Conservation (phyloP, 805 yeast species). For the Starmerella sp. region DNA sequence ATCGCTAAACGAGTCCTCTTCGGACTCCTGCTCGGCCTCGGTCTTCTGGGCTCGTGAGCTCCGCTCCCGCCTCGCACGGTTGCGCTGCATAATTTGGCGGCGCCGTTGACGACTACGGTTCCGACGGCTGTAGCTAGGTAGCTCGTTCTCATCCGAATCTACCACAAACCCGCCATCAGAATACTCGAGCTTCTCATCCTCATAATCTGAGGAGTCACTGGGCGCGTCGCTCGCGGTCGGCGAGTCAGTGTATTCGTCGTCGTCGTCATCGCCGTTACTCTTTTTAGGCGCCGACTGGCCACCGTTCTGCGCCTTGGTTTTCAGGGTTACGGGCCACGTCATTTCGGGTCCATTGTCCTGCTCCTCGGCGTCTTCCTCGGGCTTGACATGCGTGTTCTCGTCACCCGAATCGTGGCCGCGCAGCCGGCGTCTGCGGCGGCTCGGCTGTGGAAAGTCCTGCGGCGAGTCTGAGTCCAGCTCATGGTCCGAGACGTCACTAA, state of each 20-base stretch:
- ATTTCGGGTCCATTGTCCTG: not conserved
- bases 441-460: not conserved
- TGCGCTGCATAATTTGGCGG: not conserved
- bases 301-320: slow-evolving; percentile 3
- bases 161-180: slow-evolving; percentile 21
- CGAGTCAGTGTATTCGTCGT: slow-evolving; percentile 11
- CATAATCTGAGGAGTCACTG: not conserved
- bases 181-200: slow-evolving; percentile 14
- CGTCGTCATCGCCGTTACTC: slow-evolving; percentile 9
- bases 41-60: not conserved
- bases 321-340: slow-evolving; percentile 11
- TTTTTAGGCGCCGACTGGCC: not conserved
- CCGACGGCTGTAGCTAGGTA: slow-evolving; percentile 4
- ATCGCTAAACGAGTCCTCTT: slow-evolving; percentile 15
- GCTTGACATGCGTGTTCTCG: not conserved
- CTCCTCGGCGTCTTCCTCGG: not conserved
- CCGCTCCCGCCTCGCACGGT: not conserved
- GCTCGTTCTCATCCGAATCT: slow-evolving; percentile 20
- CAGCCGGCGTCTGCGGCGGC: slow-evolving; percentile 3
- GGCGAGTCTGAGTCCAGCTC: not conserved
- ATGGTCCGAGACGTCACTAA: not conserved
- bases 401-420: not conserved
- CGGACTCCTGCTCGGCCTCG: slow-evolving; percentile 2
- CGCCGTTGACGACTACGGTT: slow-evolving; percentile 4
- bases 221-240: not conserved